Evolutionary conservation across 2,329 filamentous ascomycete genomes (phyloP).

Genomic region (Fusarium tricinctum): DNA sequence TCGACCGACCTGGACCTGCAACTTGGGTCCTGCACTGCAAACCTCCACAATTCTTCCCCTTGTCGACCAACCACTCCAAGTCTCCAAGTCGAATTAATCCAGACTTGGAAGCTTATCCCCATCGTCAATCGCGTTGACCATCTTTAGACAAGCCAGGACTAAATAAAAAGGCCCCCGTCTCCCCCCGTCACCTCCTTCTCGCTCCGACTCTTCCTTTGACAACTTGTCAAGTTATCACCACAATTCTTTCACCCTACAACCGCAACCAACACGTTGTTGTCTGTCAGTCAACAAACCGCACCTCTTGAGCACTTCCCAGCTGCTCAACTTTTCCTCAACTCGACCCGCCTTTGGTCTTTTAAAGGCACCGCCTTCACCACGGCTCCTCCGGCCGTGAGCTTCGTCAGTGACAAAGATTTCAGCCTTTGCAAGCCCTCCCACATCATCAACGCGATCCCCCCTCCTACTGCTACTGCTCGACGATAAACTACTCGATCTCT

Average conservation of each 20-base stretch:
- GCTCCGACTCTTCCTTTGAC: constrained; percentile 6
- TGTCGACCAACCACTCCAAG: constrained; percentile 30
- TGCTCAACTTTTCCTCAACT: constrained; percentile 24
- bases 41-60: constrained; percentile 27
- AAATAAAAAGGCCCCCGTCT: constrained; percentile 38
- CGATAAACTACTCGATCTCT: constrained; percentile 65
- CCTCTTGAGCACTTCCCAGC: constrained; percentile 20
- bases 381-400: constrained; percentile 73
- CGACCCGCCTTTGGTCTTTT: constrained; percentile 74
- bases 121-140: constrained; percentile 6
- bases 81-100: constrained; percentile 20
- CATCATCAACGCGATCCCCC: constrained; percentile 76
- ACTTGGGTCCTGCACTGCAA: not conserved
- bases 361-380: constrained; percentile 73
- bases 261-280: not conserved
- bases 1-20: not conserved
- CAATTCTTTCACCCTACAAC: not conserved
- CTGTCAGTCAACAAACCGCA: not conserved
- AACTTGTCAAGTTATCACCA: constrained; percentile 17
- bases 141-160: constrained; percentile 14
- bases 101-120: constrained; percentile 30
- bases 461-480: constrained; percentile 65
- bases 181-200: not conserved
- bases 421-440: constrained; percentile 73
- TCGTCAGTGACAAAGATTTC: constrained; percentile 79